These are phyloP conservation scores for Hypoxylon sp. DNA, from an alignment of 2,329 filamentous ascomycete species.

Conservation along the genomic window DNA sequence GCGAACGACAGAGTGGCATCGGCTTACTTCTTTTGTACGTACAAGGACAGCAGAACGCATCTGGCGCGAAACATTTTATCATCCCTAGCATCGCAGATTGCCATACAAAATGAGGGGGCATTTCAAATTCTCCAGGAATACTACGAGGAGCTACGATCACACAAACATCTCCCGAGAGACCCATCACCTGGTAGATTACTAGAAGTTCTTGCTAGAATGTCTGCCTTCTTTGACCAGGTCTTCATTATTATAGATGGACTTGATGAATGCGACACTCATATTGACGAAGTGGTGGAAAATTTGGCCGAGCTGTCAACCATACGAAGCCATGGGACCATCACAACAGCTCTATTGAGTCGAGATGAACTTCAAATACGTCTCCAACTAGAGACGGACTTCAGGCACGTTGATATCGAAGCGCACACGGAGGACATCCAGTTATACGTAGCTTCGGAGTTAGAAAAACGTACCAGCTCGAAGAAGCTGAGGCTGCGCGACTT, in stretches of 20 bases:
- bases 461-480: constrained; percentile 13
- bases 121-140: constrained; percentile 26
- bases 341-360: constrained; percentile 30
- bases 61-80: constrained; percentile 16
- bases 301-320: constrained; percentile 5
- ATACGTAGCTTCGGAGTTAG: constrained; percentile 34
- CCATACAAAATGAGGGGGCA: constrained; percentile 28
- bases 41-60: constrained; percentile 23
- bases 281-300: constrained; percentile 5
- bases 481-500: constrained; percentile 19
- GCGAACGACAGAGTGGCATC: constrained; percentile 7
- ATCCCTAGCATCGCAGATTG: constrained; percentile 28
- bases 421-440: constrained; percentile 34
- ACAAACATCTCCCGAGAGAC: neutral
- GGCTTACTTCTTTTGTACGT: constrained; percentile 38
- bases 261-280: constrained; percentile 30
- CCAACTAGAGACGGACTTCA: constrained; percentile 18
- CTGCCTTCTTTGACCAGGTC: constrained; percentile 24
- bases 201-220: constrained; percentile 11
- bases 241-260: constrained; percentile 34
- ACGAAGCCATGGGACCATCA: neutral
- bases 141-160: constrained; percentile 19
- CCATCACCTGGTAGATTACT: constrained; percentile 2
- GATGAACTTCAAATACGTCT: constrained; percentile 27
- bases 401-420: constrained; percentile 25